phyloP scores from a whole-genome alignment of 352 stramenopile species.

The Phytophthora chlamydospora region DNA sequence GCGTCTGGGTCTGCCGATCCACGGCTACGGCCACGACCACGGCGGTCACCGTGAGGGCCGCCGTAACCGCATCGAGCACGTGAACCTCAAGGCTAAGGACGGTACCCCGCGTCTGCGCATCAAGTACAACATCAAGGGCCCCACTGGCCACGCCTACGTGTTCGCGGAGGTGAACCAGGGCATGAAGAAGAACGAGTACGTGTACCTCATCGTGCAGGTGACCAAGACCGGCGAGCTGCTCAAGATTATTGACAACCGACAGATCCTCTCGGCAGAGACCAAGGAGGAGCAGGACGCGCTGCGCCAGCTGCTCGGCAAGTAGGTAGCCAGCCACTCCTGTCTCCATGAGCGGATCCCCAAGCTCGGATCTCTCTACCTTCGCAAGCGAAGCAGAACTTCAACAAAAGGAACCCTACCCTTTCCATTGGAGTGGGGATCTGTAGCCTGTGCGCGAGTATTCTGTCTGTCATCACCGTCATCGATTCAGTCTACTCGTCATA shows the following conservation, averaged over 20 bases:
- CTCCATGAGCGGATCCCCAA: conserved; percentile 16
- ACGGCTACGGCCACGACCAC: conserved; percentile 95
- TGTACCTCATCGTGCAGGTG: conserved; percentile 96
- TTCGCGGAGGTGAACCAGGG: conserved; percentile 93
- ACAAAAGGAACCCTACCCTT: conserved; percentile 20
- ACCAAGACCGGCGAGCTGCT: conserved; percentile 91
- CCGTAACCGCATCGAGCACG: conserved; percentile 96
- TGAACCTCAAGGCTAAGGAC: conserved; percentile 91
- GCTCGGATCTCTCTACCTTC: conserved; percentile 17
- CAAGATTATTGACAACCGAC: conserved; percentile 94
- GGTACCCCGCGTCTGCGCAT: conserved; percentile 86
- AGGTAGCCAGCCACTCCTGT: conserved; percentile 22
- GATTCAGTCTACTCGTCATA: conserved; percentile 43
- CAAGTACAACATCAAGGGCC: conserved; percentile 96
- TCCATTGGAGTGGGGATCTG: conserved; percentile 27
- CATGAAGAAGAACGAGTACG: conserved; percentile 95
- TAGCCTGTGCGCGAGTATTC: conserved; percentile 9
- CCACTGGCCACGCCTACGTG: conserved; percentile 86
- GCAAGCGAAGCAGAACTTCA: conserved; percentile 18
- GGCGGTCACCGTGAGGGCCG: conserved; percentile 92
- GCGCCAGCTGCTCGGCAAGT: conserved; percentile 73
- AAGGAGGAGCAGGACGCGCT: conserved; percentile 84
- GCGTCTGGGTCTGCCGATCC: conserved; percentile 89
- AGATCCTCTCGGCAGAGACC: conserved; percentile 74
- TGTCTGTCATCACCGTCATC: conserved; percentile 11